Evolutionary conservation across 2,329 filamentous ascomycete species (phyloP).

Genomic region (Tothia fuscella): DNA sequence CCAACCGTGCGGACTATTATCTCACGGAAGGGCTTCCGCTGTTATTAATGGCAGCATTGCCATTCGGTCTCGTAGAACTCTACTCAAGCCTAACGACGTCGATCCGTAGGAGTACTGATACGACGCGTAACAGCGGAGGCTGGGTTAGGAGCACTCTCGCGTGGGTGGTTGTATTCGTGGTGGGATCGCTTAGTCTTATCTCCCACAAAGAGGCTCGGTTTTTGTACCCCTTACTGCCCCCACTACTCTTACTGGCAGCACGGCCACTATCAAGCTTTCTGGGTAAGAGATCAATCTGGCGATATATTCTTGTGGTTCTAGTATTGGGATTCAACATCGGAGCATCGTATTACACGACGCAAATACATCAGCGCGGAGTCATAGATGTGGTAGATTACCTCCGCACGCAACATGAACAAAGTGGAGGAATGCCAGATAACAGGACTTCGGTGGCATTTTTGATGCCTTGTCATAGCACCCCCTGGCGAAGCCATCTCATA

Average conservation of each 20-base stretch:
- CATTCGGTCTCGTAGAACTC: slow-evolving; percentile 58
- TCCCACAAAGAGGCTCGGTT: slow-evolving; percentile 97
- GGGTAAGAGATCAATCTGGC: slow-evolving; percentile 26
- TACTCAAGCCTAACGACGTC: slow-evolving; percentile 28
- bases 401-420: slow-evolving; percentile 52
- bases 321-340: slow-evolving; percentile 55
- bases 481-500: slow-evolving; percentile 82
- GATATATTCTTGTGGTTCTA: slow-evolving; percentile 30
- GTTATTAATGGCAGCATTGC: slow-evolving; percentile 70
- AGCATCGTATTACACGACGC: slow-evolving; percentile 61
- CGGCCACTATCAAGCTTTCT: slow-evolving; percentile 56
- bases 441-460: slow-evolving; percentile 59
- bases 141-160: slow-evolving; percentile 17
- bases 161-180: slow-evolving; percentile 42
- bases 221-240: slow-evolving; percentile 81
- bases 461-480: slow-evolving; percentile 91
- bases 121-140: background rate
- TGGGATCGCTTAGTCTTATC: slow-evolving; percentile 60
- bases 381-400: slow-evolving; percentile 64
- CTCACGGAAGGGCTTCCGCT: slow-evolving; percentile 80
- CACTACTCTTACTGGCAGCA: slow-evolving; percentile 71
- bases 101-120: background rate
- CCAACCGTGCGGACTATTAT: slow-evolving; percentile 88
- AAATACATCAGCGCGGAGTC: slow-evolving; percentile 70
- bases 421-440: slow-evolving; percentile 9